These are phyloP conservation scores for Solanum ossicruentum DNA, from an alignment of 257 asterid species.

Conservation along the genomic window DNA sequence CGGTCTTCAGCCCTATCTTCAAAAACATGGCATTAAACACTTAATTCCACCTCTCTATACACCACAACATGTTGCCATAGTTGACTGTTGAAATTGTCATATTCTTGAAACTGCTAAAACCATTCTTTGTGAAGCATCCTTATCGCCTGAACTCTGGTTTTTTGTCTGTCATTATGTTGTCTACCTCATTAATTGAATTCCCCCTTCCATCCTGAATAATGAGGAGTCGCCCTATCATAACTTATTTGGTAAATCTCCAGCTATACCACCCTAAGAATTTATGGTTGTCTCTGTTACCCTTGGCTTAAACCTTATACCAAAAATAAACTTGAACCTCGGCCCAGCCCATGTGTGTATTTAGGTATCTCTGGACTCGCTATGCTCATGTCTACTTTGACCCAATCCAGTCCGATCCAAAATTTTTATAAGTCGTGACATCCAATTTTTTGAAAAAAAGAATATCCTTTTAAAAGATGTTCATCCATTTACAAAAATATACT, in stretches of 20 bases:
- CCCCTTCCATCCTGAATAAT: background rate
- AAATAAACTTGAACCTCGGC: background rate
- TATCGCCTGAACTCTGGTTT: background rate
- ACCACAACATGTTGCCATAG: background rate
- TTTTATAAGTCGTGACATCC: background rate
- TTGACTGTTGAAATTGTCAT: background rate
- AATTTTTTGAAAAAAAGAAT: background rate
- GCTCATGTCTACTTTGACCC: background rate
- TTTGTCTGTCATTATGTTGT: background rate
- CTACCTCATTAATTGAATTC: background rate
- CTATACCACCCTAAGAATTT: background rate
- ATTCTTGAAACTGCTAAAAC: too few relatives aligned
- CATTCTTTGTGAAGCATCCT: too few relatives aligned
- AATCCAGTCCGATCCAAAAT: background rate
- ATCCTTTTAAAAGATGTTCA: background rate
- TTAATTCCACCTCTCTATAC: background rate
- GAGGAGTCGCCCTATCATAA: background rate
- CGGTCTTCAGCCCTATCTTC: background rate
- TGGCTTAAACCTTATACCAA: background rate
- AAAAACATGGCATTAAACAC: background rate
- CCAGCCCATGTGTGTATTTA: background rate
- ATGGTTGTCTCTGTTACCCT: background rate
- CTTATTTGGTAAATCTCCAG: background rate
- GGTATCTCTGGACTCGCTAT: background rate
- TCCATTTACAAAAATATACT: slow-evolving; percentile 23